phyloP scores from a whole-genome alignment of 2,329 filamentous ascomycete species.

The Talaromyces atroroseus region DNA sequence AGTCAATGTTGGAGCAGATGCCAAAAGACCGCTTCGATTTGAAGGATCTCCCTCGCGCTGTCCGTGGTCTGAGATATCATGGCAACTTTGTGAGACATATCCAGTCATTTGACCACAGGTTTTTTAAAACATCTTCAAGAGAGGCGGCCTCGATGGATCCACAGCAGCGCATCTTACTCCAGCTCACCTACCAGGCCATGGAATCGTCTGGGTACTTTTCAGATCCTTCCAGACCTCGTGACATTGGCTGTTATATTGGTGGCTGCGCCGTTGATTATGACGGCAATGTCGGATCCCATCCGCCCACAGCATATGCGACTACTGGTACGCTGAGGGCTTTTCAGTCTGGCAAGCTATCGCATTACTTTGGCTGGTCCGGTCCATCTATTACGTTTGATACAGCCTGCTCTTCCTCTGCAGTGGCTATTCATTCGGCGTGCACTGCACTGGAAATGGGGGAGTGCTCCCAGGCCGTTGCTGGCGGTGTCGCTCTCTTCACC shows the following conservation, averaged over 20 bases:
- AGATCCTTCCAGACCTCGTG: not conserved
- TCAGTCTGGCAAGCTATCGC: slow-evolving; percentile 61
- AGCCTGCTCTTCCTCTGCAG: slow-evolving; percentile 68
- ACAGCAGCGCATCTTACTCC: slow-evolving; percentile 69
- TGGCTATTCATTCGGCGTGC: slow-evolving; percentile 59
- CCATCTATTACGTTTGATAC: slow-evolving; percentile 69
- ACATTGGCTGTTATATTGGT: slow-evolving; percentile 27
- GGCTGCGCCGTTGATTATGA: slow-evolving; percentile 23
- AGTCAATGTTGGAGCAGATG: slow-evolving; percentile 35
- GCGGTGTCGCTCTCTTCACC: slow-evolving; percentile 38
- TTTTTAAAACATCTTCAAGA: slow-evolving; percentile 81
- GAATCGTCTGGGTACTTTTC: slow-evolving; percentile 66
- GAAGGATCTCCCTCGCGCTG: slow-evolving; percentile 62
- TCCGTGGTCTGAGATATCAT: slow-evolving; percentile 60
- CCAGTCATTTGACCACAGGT: slow-evolving; percentile 69
- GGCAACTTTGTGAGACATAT: slow-evolving; percentile 68
- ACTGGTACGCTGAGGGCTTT: slow-evolving; percentile 39
- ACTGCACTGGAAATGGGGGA: slow-evolving; percentile 69
- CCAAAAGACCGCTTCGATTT: slow-evolving; percentile 64
- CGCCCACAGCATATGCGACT: slow-evolving; percentile 18
- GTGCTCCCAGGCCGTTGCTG: slow-evolving; percentile 74
- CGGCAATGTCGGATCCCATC: slow-evolving; percentile 22
- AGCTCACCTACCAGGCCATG: slow-evolving; percentile 73
- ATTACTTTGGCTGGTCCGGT: slow-evolving; percentile 70
- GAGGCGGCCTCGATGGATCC: slow-evolving; percentile 50